A percentile compares a stretch with the other conserved stretches of the same genome.
Conservation (phyloP, 1,139 yeast species). For the Geotrichum europaeum region DNA sequence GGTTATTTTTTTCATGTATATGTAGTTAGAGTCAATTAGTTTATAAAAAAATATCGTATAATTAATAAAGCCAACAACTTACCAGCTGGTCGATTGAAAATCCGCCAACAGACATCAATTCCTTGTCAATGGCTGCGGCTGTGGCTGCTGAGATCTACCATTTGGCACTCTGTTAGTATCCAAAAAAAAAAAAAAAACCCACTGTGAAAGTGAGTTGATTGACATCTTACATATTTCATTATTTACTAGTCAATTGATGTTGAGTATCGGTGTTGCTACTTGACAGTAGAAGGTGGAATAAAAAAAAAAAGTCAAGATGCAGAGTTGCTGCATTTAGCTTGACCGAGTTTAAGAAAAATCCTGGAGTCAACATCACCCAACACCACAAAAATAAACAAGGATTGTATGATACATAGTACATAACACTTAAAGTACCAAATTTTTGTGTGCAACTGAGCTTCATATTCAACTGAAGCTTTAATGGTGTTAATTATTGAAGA, state of each 20-base stretch:
- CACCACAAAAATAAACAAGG: neutral
- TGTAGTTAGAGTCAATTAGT: neutral
- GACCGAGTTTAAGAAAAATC: neutral
- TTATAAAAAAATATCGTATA: neutral
- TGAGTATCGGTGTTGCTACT: too few species aligned
- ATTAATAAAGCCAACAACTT: constrained; percentile 17
- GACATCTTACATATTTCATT: neutral
- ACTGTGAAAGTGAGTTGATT: too few species aligned
- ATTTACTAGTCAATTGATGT: neutral
- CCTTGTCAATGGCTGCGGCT: constrained; percentile 77
- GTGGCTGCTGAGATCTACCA: constrained; percentile 11
- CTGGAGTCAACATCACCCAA: neutral
- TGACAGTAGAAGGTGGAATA: too few species aligned
- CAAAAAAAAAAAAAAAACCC: neutral
- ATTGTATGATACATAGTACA: neutral
- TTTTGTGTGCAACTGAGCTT: too few species aligned
- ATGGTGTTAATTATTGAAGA: too few species aligned
- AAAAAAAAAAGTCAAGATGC: neutral
- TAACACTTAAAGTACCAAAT: neutral
- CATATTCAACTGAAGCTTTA: too few species aligned
- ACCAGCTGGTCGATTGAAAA: constrained; percentile 83
- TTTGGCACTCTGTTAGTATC: neutral
- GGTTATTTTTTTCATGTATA: constrained; percentile 1
- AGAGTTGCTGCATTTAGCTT: too few species aligned
- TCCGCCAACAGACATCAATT: constrained; percentile 68